Evolutionary conservation across 2,329 filamentous ascomycete genomes (phyloP).

Genomic region (Diaporthe aspalathi): DNA sequence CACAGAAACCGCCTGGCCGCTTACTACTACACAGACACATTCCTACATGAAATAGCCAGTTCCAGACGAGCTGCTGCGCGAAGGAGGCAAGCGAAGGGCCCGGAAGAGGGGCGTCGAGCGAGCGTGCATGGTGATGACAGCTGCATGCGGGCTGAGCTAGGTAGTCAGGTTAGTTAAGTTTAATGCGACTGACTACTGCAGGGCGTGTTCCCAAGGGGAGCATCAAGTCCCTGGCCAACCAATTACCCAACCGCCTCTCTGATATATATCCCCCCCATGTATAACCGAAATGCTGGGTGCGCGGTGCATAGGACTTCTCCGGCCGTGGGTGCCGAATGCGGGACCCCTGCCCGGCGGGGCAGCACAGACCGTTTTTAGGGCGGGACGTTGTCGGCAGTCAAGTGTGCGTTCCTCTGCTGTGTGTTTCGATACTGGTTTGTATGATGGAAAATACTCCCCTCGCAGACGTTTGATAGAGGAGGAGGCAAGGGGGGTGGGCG

Average conservation of each 20-base stretch:
- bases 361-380: conserved; percentile 8
- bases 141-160: conserved; percentile 13
- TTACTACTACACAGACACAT: no score
- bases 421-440: no score
- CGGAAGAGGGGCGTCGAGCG: neutral
- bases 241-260: conserved; percentile 3
- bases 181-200: no score
- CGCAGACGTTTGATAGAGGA: no score
- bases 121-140: conserved; percentile 21
- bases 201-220: no score
- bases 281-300: neutral
- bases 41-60: no score
- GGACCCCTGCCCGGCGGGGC: neutral
- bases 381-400: conserved; percentile 8
- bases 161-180: neutral
- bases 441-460: no score
- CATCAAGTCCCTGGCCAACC: no score
- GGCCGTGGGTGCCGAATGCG: conserved; percentile 21
- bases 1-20: no score
- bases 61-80: no score
- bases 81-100: neutral
- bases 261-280: neutral
- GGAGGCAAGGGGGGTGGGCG: no score
- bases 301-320: neutral
- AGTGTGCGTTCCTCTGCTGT: neutral